phyloP scores from a whole-genome alignment of 148 eudicot genomes.

The Heliamphora exappendiculata region DNA sequence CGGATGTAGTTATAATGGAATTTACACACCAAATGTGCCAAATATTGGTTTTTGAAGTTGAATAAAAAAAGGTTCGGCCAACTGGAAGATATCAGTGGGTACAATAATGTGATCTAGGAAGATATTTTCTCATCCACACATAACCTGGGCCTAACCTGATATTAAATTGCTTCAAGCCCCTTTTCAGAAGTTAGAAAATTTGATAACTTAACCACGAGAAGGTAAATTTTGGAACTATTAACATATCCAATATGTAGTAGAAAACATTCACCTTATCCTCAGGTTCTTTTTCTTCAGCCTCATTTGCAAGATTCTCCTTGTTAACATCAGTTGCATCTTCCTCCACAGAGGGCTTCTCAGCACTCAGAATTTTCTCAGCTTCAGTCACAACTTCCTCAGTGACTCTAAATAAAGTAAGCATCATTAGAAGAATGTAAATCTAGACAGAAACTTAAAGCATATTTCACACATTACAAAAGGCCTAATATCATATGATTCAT shows the following conservation, averaged over 20 bases:
- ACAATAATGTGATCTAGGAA: not conserved
- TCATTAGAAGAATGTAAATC: not conserved
- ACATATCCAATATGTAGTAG: not conserved
- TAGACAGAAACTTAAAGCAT: not conserved
- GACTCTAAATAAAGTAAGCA: conserved; percentile 35
- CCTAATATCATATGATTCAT: not conserved
- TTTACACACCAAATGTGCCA: not conserved
- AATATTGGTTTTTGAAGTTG: not conserved
- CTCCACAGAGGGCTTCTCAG: conserved; percentile 54
- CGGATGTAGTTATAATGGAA: not conserved
- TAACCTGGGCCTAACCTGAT: not conserved
- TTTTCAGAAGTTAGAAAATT: not conserved
- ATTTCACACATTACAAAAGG: not conserved
- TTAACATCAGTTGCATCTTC: conserved; percentile 48
- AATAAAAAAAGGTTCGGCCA: not conserved
- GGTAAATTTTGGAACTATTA: not conserved
- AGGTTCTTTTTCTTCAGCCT: conserved; percentile 75
- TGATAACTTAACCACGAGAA: conserved; percentile 1
- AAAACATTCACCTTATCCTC: conserved; percentile 59
- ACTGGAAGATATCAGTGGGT: not conserved
- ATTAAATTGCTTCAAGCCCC: not conserved
- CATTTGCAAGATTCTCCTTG: conserved; percentile 57
- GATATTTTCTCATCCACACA: not conserved
- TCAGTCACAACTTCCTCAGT: conserved; percentile 54
- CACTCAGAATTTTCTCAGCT: conserved; percentile 41